Base-by-base conservation (phyloP, 257 asterid genomes). In the Jasminum sambac region DNA sequence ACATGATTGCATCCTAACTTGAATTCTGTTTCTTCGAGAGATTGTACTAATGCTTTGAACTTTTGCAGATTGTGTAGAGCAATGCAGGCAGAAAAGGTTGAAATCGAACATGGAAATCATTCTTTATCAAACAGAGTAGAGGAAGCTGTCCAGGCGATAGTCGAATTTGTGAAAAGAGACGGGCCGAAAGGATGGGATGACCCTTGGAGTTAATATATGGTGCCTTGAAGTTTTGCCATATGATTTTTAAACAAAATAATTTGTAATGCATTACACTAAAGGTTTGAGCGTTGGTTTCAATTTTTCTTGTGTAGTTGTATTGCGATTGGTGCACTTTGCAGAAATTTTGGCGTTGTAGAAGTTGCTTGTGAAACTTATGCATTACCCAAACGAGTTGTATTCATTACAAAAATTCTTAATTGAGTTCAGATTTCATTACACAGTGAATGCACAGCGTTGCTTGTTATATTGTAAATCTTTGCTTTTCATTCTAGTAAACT, bases 171-270 rank as follows among this genome's bases (percentile, higher is more conserved):
- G 9, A 92, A 78, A 59, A 85, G 95, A 78, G 98, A 88, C 50
- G 96, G 90, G 4, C 97, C 89, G 16, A 87, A 87, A 63, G 96
- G 96, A 10, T 88, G 96, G 88, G 98, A 92, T 25, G 97, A 92
- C 59, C 98, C 97, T 0, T 88, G 97, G 98, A 88, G 86, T 74
- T 92, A 72, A 79, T 52, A 25, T 61, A 11, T 9, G 46, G 70
- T 38, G 59, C 64, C 37, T 34, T 50, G 3, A 12, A 46, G 2
- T 23, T 4, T 55, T 55, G 26, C 5, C 16, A 0, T 55, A 50
- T 6, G 30, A 55, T 10, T 23, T 55, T 9, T 55, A 9, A n/a
- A n/a, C n/a, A n/a, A 19, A 55, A 11, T 55, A 55, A 55, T 23
- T 21, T 19, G 62, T 55, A 9, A 19, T 21, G 62, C 34, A 21